Percentiles rank a stretch among this genome's conserved stretches.
Conservation (phyloP, 371 early-diverging fungal genomes). For the Nosema muscidifuracis region DNA sequence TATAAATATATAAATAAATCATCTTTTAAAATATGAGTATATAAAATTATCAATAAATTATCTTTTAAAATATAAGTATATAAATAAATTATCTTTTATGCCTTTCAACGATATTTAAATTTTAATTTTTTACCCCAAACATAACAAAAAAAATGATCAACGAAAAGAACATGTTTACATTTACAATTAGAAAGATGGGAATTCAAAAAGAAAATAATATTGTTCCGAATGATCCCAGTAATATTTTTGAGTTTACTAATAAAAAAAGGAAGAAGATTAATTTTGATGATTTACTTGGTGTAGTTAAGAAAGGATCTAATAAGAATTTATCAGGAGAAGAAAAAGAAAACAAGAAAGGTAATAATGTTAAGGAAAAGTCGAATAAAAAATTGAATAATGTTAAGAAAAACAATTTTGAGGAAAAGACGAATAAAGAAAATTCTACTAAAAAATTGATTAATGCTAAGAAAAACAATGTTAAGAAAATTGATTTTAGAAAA, state of each 20-base stretch:
- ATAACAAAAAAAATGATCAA: background rate
- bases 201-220: background rate
- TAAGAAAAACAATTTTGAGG: too few relatives aligned
- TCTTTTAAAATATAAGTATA: too few relatives aligned
- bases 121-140: background rate
- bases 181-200: background rate
- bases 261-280: background rate
- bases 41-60: background rate
- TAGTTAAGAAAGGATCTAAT: background rate
- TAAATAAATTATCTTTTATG: too few relatives aligned
- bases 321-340: too few relatives aligned
- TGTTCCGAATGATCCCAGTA: background rate
- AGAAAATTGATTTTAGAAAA: too few relatives aligned
- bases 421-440: too few relatives aligned
- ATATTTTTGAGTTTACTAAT: background rate
- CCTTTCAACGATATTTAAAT: too few relatives aligned
- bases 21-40: background rate
- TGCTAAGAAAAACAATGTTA: too few relatives aligned
- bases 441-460: too few relatives aligned
- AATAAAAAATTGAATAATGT: too few relatives aligned
- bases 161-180: conserved; percentile 1
- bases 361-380: too few relatives aligned
- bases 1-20: too few relatives aligned
- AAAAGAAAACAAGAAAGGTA: background rate
- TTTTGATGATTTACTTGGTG: background rate